Evolutionary conservation across 805 yeast genomes (phyloP), one percentile per base, ranked within the genome.

Genomic region (Yarrowia sp.): DNA sequence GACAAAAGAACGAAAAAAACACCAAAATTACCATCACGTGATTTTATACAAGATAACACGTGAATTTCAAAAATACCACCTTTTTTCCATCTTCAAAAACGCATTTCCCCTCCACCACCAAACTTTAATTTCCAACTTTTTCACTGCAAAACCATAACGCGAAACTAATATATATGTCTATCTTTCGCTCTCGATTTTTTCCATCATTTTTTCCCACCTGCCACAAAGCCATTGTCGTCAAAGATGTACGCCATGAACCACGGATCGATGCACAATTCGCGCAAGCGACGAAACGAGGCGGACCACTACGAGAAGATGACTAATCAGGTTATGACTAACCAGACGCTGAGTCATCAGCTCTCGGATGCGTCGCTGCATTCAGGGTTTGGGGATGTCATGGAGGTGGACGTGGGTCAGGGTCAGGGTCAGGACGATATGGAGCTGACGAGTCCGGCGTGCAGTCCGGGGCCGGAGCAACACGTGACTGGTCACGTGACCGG

Each of bases 111-210:
- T 14, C 36, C 8, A 7, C 36, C 7, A 48, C 32, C 32, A 26
- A 26, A 26, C 32, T 5, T 26, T 5, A 26, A 5, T 26, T 26
- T 26, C 32, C 32, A 26, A 26, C 32, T 45, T 9, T 38, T 38
- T 38, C 12, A 10, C 40, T 10, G 10, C 40, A 38, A 38, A 56
- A 56, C 40, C 26, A 38, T 41, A 56, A 59, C 65, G 65, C 65
- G 65, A 59, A 59, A 59, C 42, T 59, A n/a, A 59, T 59, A 59
- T 59, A 59, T 59, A 59, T 41, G 16, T 52, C 48, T n/a, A 46
- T 56, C 42, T 35, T 35, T 32, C 50, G 16, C 59, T 15, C 40
- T 10, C 10, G 40, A 11, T 38, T 11, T 9, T 38, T 11, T 38
- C 10, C 40, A 38, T 2, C 12, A 38, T 11, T 38, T 11, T 38